Evolutionary conservation across 306 rosid species (phyloP), one percentile per base, ranked within the genome.

Genomic region (cucumber (Cucumis sativus)): DNA sequence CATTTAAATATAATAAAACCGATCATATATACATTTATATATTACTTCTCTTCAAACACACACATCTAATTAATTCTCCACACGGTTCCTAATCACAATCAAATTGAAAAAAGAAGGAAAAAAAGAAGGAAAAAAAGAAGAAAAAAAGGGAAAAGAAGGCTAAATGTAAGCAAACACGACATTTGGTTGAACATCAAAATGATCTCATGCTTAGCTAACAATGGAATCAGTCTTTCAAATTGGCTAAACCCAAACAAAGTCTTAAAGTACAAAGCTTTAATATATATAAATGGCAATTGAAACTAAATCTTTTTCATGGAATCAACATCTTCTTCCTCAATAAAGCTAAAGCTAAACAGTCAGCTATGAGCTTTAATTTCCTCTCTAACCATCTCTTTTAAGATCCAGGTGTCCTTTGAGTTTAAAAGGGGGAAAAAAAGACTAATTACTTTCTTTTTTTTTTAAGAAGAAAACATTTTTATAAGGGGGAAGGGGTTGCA

Each of bases 151-250:
- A 1, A 13, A 5, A 47, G 12, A 47, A 47, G 17, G 16, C 6
- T 47, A 47, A 10, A 45, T 40, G 73, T 43, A 68, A 41, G 54
- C 17, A 67, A 67, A 67, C 55, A 67, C 33, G 28, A 67, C 15
- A 67, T n/a, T 67, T 20, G 74, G 74, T 67, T 8, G 55, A 8
- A 16, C 33, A 40, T 67, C 1, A 20, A 11, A 12, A 68, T 68
- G 74, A 68, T 68, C 10, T 68, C 74, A 68, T 68, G 72, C 72
- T 66, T 43, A 41, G 55, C 56, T 41, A 68, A 68, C 35, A 12
- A 41, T 17, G 74, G 56, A 41, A 68, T 43, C 37, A 68, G 35
- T 68, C 74, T 68, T 68, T 6, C 74, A 68, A 43, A 68, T 68
- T 68, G 56, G 47, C 55, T 41, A 51, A 64, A 40, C 72, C 4